Percentiles rank a stretch among this genome's conserved stretches.
These are phyloP conservation scores for Physaria fendleri DNA, from an alignment of 345 rosid species.

Conservation along the genomic window DNA sequence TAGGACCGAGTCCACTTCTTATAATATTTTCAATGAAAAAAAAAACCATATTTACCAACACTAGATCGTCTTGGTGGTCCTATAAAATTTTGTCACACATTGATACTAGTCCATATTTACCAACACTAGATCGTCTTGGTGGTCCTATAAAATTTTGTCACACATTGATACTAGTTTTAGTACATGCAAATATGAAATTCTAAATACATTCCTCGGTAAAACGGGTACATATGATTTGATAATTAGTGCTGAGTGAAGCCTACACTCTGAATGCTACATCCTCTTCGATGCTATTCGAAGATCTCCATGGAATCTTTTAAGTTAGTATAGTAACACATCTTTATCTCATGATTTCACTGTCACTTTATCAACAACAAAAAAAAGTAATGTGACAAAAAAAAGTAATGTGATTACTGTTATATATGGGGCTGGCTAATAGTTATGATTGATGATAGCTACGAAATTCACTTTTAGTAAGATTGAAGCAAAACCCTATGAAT, in stretches of 20 bases:
- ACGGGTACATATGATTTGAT: background rate
- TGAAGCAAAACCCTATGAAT: constrained; percentile 24
- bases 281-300: too few species aligned
- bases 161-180: background rate
- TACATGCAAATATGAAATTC: background rate
- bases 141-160: constrained; percentile 8
- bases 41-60: background rate
- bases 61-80: background rate
- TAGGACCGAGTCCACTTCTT: too few species aligned
- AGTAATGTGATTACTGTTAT: background rate
- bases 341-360: constrained; percentile 10
- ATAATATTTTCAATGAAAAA: too few species aligned
- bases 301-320: too few species aligned
- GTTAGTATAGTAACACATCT: too few species aligned
- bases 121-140: background rate
- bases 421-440: constrained; percentile 1
- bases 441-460: constrained; percentile 26
- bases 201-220: background rate
- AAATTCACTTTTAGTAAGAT: constrained; percentile 26
- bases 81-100: constrained; percentile 12
- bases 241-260: too few species aligned
- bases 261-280: too few species aligned
- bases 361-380: constrained; percentile 6
- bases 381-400: background rate
- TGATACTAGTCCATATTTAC: background rate